phyloP scores from a whole-genome alignment of 257 asterid species.

The Hygrophila difformis region DNA sequence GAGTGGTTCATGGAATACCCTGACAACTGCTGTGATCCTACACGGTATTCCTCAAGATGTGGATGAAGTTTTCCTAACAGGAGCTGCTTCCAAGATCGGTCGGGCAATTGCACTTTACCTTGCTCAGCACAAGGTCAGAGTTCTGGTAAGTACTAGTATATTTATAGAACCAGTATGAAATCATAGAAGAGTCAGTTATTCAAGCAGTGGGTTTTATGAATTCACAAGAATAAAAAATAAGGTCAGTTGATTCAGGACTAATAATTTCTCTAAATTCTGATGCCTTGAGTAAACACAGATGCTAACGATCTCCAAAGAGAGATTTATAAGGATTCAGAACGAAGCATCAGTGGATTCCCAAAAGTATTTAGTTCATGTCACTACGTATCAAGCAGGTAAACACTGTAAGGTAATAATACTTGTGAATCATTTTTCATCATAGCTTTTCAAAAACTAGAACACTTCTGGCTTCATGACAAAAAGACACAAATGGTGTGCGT shows the following conservation, averaged over 20 bases:
- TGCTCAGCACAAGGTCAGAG: constrained; percentile 55
- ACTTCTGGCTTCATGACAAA: not conserved
- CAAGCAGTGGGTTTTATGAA: not conserved
- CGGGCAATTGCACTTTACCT: constrained; percentile 80
- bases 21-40: constrained; percentile 88
- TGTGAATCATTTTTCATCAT: not conserved
- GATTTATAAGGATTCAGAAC: constrained; percentile 65
- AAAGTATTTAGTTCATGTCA: constrained; percentile 64
- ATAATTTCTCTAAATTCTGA: not conserved
- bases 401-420: constrained; percentile 61
- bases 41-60: constrained; percentile 58
- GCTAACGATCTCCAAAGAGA: constrained; percentile 75
- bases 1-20: constrained; percentile 90
- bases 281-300: constrained; percentile 39
- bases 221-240: not conserved
- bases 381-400: constrained; percentile 63
- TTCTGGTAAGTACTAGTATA: constrained; percentile 61
- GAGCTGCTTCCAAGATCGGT: constrained; percentile 94
- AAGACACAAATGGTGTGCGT: too few relatives aligned
- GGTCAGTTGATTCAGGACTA: not conserved
- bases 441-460: not conserved
- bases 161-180: too few relatives aligned
- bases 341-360: constrained; percentile 59
- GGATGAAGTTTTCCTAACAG: constrained; percentile 75
- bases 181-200: too few relatives aligned